Evolutionary conservation across 2,329 filamentous ascomycete genomes (phyloP).

Genomic region (Madurella mycetomatis): DNA sequence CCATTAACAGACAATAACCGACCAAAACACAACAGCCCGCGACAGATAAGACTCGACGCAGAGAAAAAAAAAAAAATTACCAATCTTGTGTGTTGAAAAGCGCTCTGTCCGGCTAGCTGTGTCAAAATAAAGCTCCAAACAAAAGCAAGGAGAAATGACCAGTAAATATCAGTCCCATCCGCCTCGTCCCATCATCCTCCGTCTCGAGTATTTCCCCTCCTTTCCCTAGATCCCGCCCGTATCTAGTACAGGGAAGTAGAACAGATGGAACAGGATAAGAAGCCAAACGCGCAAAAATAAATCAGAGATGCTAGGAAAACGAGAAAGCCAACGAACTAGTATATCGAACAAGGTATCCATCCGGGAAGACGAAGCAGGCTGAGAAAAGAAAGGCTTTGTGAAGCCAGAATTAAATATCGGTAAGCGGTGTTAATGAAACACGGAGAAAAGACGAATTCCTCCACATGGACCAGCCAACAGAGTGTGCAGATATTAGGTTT

Average conservation of each 20-base stretch:
- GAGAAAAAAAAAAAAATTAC: not conserved
- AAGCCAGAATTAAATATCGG: slow-evolving; percentile 24
- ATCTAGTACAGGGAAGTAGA: slow-evolving; percentile 28
- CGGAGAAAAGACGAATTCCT: slow-evolving; percentile 27
- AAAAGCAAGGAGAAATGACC: slow-evolving; percentile 4
- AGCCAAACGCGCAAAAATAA: slow-evolving; percentile 24
- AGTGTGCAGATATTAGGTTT: slow-evolving; percentile 43
- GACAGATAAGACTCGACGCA: too few species aligned
- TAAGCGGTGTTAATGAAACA: slow-evolving; percentile 22
- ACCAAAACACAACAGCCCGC: too few species aligned
- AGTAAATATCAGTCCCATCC: slow-evolving; percentile 8
- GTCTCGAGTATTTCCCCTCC: slow-evolving; percentile 3
- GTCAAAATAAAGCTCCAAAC: slow-evolving; percentile 6
- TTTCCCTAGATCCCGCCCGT: slow-evolving; percentile 19
- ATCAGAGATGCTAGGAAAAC: slow-evolving; percentile 24
- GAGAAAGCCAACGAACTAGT: slow-evolving; percentile 25
- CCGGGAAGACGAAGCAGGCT: slow-evolving; percentile 12
- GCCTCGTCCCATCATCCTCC: slow-evolving; percentile 4
- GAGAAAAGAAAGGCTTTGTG: slow-evolving; percentile 20
- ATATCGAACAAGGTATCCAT: slow-evolving; percentile 32
- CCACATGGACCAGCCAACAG: slow-evolving; percentile 51
- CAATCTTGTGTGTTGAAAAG: not conserved
- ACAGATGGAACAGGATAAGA: slow-evolving; percentile 20
- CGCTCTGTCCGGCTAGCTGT: slow-evolving; percentile 5
- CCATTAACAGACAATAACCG: too few species aligned